Base-by-base conservation (phyloP, 2,329 filamentous ascomycete genomes). In the Trichoderma aggressivum region DNA sequence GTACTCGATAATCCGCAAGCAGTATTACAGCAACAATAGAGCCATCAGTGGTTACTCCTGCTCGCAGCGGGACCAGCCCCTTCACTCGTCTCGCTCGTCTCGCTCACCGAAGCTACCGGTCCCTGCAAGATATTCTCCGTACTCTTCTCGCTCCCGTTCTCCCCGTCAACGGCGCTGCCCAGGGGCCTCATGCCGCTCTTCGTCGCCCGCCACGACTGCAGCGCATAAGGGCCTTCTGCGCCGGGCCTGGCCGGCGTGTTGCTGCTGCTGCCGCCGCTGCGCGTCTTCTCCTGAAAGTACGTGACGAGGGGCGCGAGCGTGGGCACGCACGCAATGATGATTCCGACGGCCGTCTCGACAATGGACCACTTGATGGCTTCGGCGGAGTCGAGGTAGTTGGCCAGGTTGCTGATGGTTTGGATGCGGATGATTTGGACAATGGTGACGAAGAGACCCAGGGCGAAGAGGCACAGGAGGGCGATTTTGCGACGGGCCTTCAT, bases 371-470 rank as follows among this genome's bases (percentile, higher is more conserved):
- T 78, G 63, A 85, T 81, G 26, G 82, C 75, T 1, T 76, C 72
- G 6, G 82, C 78, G 3, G 81, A 84, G 75, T 87, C 83, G 39
- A 83, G 81, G 71, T 84, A 84, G 74, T 82, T 83, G 36, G 76
- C 73, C 3, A 86, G 80, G 16, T 78, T 80, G 47, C 79, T 79
- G 72, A 87, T 82, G n/a, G 83, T 85, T 70, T 83, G 81, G 70
- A 87, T 84, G 16, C 85, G 85, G 72, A 87, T 80, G 70, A 85
- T 82, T 74, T 87, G 85, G 70, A 86, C 84, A 60, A 84, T 73
- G 6, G 83, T 85, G 56, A 87, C 82, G 77, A 87, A 86, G 65
- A 84, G 77, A n/a, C 85, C 86, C 28, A 87, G 79, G 3, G 80
- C 79, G 74, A 86, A 86, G 32, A 86, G 78, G 6, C 77, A 77